phyloP scores from a whole-genome alignment of 139 green algal genomes.

The Edaphochlamys debaryana region DNA sequence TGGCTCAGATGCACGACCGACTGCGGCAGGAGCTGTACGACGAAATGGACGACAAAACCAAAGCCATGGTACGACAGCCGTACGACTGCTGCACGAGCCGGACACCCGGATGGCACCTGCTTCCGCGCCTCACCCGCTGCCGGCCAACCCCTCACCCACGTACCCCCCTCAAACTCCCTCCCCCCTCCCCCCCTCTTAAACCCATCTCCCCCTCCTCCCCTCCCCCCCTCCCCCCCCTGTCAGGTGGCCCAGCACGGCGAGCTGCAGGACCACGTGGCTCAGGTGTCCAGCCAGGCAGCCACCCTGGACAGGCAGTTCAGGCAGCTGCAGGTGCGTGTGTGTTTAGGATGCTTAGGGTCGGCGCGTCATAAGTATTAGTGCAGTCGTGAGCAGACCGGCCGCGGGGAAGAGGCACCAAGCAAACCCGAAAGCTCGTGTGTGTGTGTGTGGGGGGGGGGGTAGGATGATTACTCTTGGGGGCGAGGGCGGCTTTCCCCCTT shows the following conservation, averaged over 20 bases:
- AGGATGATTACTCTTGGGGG: too few relatives aligned
- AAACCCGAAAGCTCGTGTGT: too few relatives aligned
- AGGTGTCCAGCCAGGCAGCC: conserved; percentile 27
- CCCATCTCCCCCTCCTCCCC: not conserved
- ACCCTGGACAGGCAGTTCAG: conserved; percentile 47
- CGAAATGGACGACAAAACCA: conserved; percentile 40
- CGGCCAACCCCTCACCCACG: too few relatives aligned
- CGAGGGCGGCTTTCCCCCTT: not conserved
- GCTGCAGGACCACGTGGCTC: conserved; percentile 40
- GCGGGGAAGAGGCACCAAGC: too few relatives aligned
- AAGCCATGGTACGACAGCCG: conserved; percentile 16
- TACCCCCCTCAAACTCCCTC: not conserved
- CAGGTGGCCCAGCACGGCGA: conserved; percentile 40
- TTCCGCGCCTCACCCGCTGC: not conserved
- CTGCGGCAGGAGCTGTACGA: conserved; percentile 38
- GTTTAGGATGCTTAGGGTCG: too few relatives aligned
- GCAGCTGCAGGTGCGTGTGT: conserved; percentile 12
- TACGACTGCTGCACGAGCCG: not conserved
- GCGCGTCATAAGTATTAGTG: too few relatives aligned
- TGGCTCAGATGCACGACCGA: conserved; percentile 30
- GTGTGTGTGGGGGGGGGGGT: too few relatives aligned
- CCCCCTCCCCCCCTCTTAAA: too few relatives aligned
- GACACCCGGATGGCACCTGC: not conserved
- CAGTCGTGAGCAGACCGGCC: too few relatives aligned
- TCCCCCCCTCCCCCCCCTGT: too few relatives aligned